Base-by-base conservation (phyloP, 2,329 filamentous ascomycete genomes). In the Apiospora marii region DNA sequence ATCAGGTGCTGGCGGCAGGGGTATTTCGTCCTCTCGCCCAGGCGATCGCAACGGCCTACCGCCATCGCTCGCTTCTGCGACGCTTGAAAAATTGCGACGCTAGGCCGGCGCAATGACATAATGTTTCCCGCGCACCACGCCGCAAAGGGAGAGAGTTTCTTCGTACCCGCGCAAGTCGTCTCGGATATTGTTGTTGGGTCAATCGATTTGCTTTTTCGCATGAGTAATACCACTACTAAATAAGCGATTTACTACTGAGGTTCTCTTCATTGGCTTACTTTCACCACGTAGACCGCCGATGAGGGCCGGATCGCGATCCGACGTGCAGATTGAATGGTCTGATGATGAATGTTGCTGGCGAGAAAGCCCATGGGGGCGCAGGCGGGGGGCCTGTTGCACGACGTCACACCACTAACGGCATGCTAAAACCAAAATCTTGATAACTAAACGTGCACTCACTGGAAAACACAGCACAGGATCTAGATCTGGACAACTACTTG, bases 71-170 rank as follows among this genome's bases (percentile, higher is more conserved):
- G 41, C 41, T 43, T 14, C 16, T 16, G 14, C 8, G 27, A 19
- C 19, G 53, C 30, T 37, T n/a, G 22, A 41, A 64, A 64, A 64
- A 64, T n/a, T 64, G 30, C 30, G 19, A 64, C 58, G 58, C 58
- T 64, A 64, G 58, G 14, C 34, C 22, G 22, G 58, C 19, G 58
- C 58, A 64, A 64, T 64, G 58, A 64, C 58, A 64, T 64, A 64
- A 64, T 64, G 8, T 22, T 64, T 12, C 34, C 27, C 27, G 4
- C 27, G 27, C 27, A 30, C 27, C 34, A 8, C 30, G 53, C 30
- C 53, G 30, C 53, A 34, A 61, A 10, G 27, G n/a, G n/a, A 22
- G 14, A 37, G 27, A 37, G n/a, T 8, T 51, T 58, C 14, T 19
- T 37, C 19, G 7, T n/a, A 34, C 34, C 58, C 49, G n/a, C 49